phyloP scores from a whole-genome alignment of 495 filamentous ascomycete genomes.

The Clohesyomyces aquaticus region DNA sequence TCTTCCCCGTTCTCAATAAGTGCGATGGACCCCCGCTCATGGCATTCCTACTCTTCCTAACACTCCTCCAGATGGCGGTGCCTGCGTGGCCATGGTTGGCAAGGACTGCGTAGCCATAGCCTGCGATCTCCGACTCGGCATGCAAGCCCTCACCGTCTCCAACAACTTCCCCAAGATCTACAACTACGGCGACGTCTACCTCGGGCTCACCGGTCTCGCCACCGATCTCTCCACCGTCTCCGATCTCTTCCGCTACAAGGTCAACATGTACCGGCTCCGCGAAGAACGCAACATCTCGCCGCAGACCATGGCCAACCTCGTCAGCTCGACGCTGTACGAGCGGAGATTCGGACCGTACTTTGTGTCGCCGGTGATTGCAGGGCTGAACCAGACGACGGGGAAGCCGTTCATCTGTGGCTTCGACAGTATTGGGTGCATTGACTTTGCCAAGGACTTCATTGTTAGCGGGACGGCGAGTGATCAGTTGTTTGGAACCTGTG shows the following conservation, averaged over 20 bases:
- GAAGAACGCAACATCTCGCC: conserved; percentile 96
- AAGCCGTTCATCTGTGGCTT: conserved; percentile 98
- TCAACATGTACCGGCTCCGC: conserved; percentile 98
- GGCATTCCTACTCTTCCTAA: conserved; percentile 24
- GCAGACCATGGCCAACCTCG: conserved; percentile 92
- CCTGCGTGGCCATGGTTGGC: conserved; percentile 97
- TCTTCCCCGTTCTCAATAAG: conserved; percentile 42
- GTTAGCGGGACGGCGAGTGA: conserved; percentile 94
- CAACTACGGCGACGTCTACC: conserved; percentile 92
- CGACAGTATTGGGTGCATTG: conserved; percentile 98
- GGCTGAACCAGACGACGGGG: conserved; percentile 87
- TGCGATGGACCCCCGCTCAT: background rate
- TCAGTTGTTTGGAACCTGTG: conserved; percentile 97
- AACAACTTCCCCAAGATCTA: conserved; percentile 99
- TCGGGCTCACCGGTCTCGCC: conserved; percentile 94
- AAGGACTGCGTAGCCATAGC: conserved; percentile 99
- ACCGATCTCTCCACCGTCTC: conserved; percentile 94
- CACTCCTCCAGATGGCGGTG: conserved; percentile 75
- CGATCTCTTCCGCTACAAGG: conserved; percentile 98
- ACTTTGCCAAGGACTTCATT: conserved; percentile 99
- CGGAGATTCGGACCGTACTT: conserved; percentile 94
- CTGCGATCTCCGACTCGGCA: conserved; percentile 95
- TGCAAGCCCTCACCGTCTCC: conserved; percentile 94
- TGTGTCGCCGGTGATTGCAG: conserved; percentile 90
- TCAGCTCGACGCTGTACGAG: conserved; percentile 89